A percentile compares a stretch with the other conserved stretches of the same genome.
These are phyloP conservation scores for Opeltia flavorubescens DNA, from an alignment of 495 filamentous ascomycete genomes.

Conservation along the genomic window DNA sequence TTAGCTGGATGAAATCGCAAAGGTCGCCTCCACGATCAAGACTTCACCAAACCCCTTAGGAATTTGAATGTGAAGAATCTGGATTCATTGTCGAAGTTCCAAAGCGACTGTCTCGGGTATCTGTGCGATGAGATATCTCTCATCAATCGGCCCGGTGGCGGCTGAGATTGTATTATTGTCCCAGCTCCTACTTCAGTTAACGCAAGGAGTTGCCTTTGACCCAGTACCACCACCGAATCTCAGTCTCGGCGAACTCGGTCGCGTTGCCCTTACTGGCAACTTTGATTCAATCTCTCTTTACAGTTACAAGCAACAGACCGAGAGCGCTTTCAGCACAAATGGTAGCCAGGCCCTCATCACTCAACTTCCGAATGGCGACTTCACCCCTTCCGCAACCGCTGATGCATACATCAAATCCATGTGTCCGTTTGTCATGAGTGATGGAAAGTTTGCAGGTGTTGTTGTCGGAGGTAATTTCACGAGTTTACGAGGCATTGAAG, in stretches of 20 bases:
- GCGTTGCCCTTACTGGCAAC: conserved; percentile 76
- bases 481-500: conserved; percentile 62
- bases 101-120: conserved; percentile 29
- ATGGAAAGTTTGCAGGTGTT: conserved; percentile 56
- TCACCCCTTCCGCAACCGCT: conserved; percentile 54
- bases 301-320: conserved; percentile 64
- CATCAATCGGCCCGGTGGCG: conserved; percentile 42
- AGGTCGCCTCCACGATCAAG: too few relatives aligned
- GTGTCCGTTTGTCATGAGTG: conserved; percentile 61
- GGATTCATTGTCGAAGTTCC: conserved; percentile 4
- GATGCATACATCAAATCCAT: conserved; percentile 76
- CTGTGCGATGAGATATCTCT: conserved; percentile 39
- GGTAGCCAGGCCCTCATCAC: conserved; percentile 70
- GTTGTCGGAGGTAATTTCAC: conserved; percentile 93
- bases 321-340: conserved; percentile 51
- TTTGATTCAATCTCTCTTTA: conserved; percentile 87
- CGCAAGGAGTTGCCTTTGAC: conserved; percentile 53
- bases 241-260: conserved; percentile 67
- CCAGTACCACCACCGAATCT: conserved; percentile 62
- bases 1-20: not conserved
- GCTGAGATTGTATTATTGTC: conserved; percentile 31
- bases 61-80: not conserved
- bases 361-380: conserved; percentile 73
- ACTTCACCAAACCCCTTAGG: conserved; percentile 3
- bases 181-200: conserved; percentile 25